These are phyloP conservation scores for Leptosphaerulina australis DNA, from an alignment of 2,329 filamentous ascomycete species.

Conservation along the genomic window DNA sequence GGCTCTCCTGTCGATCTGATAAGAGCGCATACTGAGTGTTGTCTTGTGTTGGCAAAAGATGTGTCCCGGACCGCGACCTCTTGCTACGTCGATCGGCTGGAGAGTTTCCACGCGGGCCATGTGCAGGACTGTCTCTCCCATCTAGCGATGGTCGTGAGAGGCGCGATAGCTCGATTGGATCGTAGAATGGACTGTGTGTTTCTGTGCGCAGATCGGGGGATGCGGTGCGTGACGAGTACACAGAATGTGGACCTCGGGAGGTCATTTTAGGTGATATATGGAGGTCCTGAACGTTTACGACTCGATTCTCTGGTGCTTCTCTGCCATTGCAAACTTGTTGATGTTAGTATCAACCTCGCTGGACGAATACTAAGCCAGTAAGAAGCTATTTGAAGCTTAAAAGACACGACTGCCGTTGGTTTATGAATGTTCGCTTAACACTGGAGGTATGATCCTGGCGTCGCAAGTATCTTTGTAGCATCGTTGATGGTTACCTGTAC, in stretches of 20 bases:
- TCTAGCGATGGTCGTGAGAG: slow-evolving; percentile 21
- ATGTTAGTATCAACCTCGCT: neutral
- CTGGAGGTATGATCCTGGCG: neutral
- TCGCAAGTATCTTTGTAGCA: slow-evolving; percentile 2
- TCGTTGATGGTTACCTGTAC: slow-evolving; percentile 2
- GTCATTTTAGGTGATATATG: slow-evolving; percentile 29
- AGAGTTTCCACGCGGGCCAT: slow-evolving; percentile 18
- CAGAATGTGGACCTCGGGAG: slow-evolving; percentile 24
- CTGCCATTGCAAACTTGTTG: neutral
- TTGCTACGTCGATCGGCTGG: slow-evolving; percentile 20
- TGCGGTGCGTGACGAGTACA: slow-evolving; percentile 30
- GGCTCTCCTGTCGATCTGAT: slow-evolving; percentile 20
- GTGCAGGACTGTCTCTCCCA: slow-evolving; percentile 6
- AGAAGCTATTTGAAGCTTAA: neutral
- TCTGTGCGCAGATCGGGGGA: slow-evolving; percentile 36
- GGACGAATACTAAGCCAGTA: slow-evolving; percentile 1
- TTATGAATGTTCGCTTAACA: neutral
- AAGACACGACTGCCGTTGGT: neutral
- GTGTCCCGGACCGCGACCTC: slow-evolving; percentile 25
- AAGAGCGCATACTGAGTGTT: slow-evolving; percentile 32
- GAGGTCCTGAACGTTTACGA: neutral
- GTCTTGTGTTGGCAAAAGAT: slow-evolving; percentile 22
- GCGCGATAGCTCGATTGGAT: slow-evolving; percentile 40
- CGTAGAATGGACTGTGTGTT: slow-evolving; percentile 33
- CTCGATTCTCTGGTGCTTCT: neutral